Evolutionary conservation across 768 basidiomycete species (phyloP).

Genomic region (Hortiboletus campestris): DNA sequence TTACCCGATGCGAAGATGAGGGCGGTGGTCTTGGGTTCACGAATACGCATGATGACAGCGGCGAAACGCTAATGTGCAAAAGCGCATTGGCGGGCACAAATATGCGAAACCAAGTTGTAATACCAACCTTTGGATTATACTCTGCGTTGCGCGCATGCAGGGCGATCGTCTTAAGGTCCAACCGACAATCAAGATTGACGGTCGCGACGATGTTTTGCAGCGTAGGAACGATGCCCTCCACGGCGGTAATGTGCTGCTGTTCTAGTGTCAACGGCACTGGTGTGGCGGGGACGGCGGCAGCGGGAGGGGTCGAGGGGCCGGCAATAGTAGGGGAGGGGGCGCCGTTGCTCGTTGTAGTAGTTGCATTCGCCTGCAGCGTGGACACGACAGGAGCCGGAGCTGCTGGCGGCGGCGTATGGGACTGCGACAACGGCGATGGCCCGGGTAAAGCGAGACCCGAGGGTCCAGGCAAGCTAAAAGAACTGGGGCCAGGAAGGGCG

Average conservation of each 20-base stretch:
- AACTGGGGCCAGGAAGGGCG: constrained; percentile 50
- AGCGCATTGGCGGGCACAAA: constrained; percentile 60
- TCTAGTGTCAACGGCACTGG: constrained; percentile 78
- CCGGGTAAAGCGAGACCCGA: constrained; percentile 51
- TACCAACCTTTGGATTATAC: constrained; percentile 99
- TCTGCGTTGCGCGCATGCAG: constrained; percentile 97
- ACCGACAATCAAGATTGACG: constrained; percentile 93
- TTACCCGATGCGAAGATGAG: constrained; percentile 99
- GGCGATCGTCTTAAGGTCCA: constrained; percentile 98
- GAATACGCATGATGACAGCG: constrained; percentile 99
- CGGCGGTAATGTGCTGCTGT: constrained; percentile 93
- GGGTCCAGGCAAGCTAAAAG: constrained; percentile 43
- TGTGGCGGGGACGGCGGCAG: constrained; percentile 57
- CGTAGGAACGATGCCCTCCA: constrained; percentile 98
- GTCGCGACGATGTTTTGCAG: constrained; percentile 99
- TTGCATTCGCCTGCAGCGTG: constrained; percentile 29
- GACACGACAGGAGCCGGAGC: constrained; percentile 5
- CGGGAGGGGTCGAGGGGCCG: constrained; percentile 57
- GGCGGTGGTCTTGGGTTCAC: constrained; percentile 99
- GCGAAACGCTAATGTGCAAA: constrained; percentile 92
- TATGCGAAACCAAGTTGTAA: constrained; percentile 31
- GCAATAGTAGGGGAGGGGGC: constrained; percentile 44
- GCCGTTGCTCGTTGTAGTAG: constrained; percentile 30
- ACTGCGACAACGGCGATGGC: constrained; percentile 53
- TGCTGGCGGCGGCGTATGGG: constrained; percentile 33